phyloP scores from a whole-genome alignment of 2,329 filamentous ascomycete species.

The Aspergillus awamori region DNA sequence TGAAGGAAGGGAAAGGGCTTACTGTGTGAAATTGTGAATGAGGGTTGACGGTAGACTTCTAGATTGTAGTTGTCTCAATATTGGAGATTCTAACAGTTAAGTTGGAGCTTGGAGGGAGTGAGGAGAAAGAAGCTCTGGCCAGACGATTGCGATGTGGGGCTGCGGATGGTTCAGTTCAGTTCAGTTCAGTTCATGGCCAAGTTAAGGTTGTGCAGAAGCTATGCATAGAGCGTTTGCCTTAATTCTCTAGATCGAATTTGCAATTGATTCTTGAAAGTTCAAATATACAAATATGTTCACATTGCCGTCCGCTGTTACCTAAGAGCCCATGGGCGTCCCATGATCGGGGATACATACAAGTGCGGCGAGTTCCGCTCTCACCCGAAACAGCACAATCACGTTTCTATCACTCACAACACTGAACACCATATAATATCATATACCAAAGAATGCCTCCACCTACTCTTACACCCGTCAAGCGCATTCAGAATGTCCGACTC shows the following conservation, averaged over 20 bases:
- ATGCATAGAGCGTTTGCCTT: too few relatives aligned
- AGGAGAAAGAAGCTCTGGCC: not conserved
- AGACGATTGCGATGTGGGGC: not conserved
- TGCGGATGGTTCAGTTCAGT: not conserved
- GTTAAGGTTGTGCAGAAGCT: too few relatives aligned
- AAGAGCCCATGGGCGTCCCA: too few relatives aligned
- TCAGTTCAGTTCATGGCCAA: not conserved
- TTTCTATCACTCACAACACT: not conserved
- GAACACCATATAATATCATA: not conserved
- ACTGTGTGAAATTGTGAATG: not conserved
- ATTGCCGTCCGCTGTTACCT: too few relatives aligned
- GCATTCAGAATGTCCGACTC: constrained; percentile 35
- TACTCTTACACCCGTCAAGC: constrained; percentile 18
- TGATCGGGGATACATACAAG: too few relatives aligned
- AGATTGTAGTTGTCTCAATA: not conserved
- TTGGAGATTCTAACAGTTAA: not conserved
- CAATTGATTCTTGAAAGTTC: too few relatives aligned
- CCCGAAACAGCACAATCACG: not conserved
- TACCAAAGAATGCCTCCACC: constrained; percentile 17
- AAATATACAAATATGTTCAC: too few relatives aligned
- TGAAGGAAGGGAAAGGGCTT: not conserved
- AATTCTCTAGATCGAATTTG: too few relatives aligned
- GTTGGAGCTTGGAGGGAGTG: not conserved
- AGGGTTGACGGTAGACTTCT: not conserved
- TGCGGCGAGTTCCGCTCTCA: not conserved